Percentiles rank a stretch among this genome's conserved stretches.
Conservation (phyloP, 352 stramenopile genomes). For the Chrysophaeum taylorii region DNA sequence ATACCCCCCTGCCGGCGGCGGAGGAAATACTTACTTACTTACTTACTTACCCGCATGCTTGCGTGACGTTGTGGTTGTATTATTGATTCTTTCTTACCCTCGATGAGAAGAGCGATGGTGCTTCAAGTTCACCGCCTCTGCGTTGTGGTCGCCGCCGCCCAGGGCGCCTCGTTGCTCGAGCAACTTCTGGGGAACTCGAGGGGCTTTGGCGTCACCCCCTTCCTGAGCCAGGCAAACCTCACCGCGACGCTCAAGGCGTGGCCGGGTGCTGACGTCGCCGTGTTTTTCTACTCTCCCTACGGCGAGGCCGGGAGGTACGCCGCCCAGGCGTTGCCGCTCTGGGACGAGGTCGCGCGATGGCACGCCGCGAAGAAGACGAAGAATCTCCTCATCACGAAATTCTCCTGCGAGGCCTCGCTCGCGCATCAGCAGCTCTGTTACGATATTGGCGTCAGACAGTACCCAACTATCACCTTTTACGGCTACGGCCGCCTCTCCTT, state of each 20-base stretch:
- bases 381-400: background rate
- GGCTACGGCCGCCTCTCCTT: background rate
- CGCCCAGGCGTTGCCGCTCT: constrained; percentile 1
- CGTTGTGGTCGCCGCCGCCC: too few relatives aligned
- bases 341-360: constrained; percentile 4
- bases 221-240: background rate
- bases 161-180: too few relatives aligned
- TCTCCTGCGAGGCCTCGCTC: background rate
- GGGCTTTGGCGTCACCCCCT: background rate
- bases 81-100: too few relatives aligned
- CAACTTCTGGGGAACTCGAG: too few relatives aligned
- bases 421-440: background rate
- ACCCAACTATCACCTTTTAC: constrained; percentile 3
- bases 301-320: constrained; percentile 8
- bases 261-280: background rate
- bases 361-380: background rate
- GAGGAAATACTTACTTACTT: too few relatives aligned
- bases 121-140: too few relatives aligned
- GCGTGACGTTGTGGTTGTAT: too few relatives aligned
- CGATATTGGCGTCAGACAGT: constrained; percentile 4
- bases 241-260: background rate
- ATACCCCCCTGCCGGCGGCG: too few relatives aligned
- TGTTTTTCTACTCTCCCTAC: constrained; percentile 17
- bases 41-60: too few relatives aligned
- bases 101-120: too few relatives aligned